These are phyloP conservation scores for Xylaria hypoxylon DNA, from an alignment of 2,329 filamentous ascomycete genomes.

Conservation along the genomic window DNA sequence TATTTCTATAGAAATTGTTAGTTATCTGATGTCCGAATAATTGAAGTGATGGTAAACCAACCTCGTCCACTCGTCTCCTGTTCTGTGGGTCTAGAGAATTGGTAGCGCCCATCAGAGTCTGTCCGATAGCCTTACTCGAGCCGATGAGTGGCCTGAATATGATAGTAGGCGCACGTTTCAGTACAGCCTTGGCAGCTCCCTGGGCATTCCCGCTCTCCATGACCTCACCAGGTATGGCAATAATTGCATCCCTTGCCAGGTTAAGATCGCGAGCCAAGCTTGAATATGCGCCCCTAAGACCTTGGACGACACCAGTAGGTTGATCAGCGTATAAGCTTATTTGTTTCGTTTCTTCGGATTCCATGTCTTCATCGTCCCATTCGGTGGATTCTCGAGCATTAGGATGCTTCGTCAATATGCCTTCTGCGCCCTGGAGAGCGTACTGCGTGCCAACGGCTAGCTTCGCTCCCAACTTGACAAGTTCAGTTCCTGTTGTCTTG, in stretches of 20 bases:
- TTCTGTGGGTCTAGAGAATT: conserved; percentile 91
- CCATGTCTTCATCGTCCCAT: conserved; percentile 70
- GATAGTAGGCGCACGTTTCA: conserved; percentile 88
- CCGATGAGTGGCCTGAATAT: conserved; percentile 92
- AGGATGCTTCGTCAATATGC: conserved; percentile 69
- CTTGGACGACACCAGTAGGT: conserved; percentile 87
- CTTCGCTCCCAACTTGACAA: conserved; percentile 95
- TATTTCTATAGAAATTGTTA: conserved; percentile 38
- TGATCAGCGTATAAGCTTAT: conserved; percentile 95
- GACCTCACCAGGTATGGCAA: conserved; percentile 91
- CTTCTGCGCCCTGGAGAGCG: conserved; percentile 89
- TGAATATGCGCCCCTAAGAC: conserved; percentile 82
- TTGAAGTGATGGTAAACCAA: conserved; percentile 64
- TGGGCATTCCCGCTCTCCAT: conserved; percentile 86
- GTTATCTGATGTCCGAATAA: not conserved
- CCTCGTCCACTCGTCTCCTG: conserved; percentile 84
- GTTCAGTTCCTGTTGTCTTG: conserved; percentile 90
- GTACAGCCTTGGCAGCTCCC: conserved; percentile 82
- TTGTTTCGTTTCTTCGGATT: conserved; percentile 78
- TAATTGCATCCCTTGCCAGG: conserved; percentile 87
- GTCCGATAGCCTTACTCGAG: conserved; percentile 86
- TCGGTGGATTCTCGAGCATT: conserved; percentile 54
- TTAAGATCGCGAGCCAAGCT: conserved; percentile 89
- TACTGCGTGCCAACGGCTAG: conserved; percentile 94
- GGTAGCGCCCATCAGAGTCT: conserved; percentile 90